Evolutionary conservation across 805 yeast genomes (phyloP).

Genomic region (Lachancea thermotolerans): DNA sequence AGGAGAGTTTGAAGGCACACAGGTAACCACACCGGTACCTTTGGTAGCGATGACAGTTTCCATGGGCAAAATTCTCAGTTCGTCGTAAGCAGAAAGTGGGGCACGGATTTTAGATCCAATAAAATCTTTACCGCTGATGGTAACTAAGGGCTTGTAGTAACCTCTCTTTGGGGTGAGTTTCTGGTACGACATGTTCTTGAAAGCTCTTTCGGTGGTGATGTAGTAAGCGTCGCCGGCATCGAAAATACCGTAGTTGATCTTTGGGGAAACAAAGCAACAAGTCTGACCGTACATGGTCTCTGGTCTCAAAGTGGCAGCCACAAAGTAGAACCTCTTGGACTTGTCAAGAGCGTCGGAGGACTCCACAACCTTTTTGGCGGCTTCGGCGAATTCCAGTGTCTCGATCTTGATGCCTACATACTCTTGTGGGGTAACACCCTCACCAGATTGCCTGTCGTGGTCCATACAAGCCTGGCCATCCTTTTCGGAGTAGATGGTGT

Average conservation of each 20-base stretch:
- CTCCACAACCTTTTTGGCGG: slow-evolving; percentile 34
- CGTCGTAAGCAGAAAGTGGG: slow-evolving; percentile 65
- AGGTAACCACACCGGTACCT: slow-evolving; percentile 99
- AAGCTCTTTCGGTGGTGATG: slow-evolving; percentile 90
- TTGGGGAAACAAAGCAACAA: slow-evolving; percentile 95
- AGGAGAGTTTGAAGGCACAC: slow-evolving; percentile 98
- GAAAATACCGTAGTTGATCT: slow-evolving; percentile 84
- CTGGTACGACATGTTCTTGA: slow-evolving; percentile 95
- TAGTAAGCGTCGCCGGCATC: slow-evolving; percentile 72
- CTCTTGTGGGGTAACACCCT: slow-evolving; percentile 95
- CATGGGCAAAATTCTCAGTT: slow-evolving; percentile 89
- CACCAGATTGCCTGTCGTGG: slow-evolving; percentile 96
- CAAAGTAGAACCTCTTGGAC: slow-evolving; percentile 65
- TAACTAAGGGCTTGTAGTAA: slow-evolving; percentile 50
- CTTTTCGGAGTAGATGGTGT: slow-evolving; percentile 93
- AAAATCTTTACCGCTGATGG: slow-evolving; percentile 62
- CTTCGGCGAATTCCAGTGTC: slow-evolving; percentile 50
- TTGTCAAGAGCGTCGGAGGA: slow-evolving; percentile 32
- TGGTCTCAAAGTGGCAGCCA: slow-evolving; percentile 97
- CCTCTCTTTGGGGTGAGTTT: slow-evolving; percentile 88
- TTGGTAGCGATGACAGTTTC: slow-evolving; percentile 90
- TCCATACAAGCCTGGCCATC: slow-evolving; percentile 99
- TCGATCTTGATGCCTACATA: slow-evolving; percentile 88
- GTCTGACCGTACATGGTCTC: slow-evolving; percentile 99
- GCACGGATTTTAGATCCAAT: slow-evolving; percentile 85